phyloP scores from a whole-genome alignment of 805 yeast genomes.

The Saturnispora gosingensis region DNA sequence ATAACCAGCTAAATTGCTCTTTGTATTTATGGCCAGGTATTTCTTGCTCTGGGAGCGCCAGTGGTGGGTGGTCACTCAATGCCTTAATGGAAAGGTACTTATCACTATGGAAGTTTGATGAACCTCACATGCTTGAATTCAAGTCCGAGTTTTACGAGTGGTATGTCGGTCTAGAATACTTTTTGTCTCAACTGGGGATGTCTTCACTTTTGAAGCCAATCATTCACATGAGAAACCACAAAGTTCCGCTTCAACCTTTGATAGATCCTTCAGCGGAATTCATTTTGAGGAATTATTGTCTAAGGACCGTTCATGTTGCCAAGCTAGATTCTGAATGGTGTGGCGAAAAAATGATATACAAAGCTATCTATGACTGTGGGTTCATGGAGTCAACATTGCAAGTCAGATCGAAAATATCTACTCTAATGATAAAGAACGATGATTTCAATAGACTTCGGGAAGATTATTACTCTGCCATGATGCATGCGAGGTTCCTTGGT shows the following conservation, averaged over 20 bases:
- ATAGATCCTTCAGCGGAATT: neutral
- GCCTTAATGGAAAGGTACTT: neutral
- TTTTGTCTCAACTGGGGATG: neutral
- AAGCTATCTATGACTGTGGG: neutral
- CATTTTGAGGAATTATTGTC: neutral
- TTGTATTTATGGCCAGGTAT: slow-evolving; percentile 1
- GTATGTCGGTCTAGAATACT: neutral
- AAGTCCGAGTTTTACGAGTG: slow-evolving; percentile 2
- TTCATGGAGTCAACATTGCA: neutral
- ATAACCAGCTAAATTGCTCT: neutral
- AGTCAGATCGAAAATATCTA: neutral
- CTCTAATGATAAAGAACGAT: slow-evolving; percentile 1
- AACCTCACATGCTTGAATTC: neutral
- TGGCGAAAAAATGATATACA: slow-evolving; percentile 4
- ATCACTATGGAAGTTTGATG: neutral
- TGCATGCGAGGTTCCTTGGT: neutral
- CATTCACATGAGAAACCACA: neutral
- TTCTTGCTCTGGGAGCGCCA: neutral
- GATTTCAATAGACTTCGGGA: slow-evolving; percentile 2
- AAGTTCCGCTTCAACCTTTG: neutral
- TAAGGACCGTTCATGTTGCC: neutral
- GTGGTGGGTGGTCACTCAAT: neutral
- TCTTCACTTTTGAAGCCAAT: neutral
- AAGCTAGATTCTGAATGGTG: neutral
- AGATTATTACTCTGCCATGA: neutral